Percentiles rank a stretch among this genome's conserved stretches.
phyloP scores from a whole-genome alignment of 2,329 filamentous ascomycete species.

The Apiospora marii region DNA sequence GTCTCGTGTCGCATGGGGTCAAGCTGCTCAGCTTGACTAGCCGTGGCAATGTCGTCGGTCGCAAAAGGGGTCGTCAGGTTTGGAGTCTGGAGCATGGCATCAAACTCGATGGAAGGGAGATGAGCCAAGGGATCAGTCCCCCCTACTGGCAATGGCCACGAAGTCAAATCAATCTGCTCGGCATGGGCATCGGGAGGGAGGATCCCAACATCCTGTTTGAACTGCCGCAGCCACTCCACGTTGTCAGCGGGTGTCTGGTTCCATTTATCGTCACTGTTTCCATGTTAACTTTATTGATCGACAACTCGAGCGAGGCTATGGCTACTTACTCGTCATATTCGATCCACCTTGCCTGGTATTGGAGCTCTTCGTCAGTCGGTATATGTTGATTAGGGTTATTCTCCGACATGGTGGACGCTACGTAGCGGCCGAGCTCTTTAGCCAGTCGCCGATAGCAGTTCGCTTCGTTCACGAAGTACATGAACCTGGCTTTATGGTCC shows the following conservation, averaged over 20 bases:
- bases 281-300: slow-evolving; percentile 32
- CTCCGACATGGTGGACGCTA: slow-evolving; percentile 60
- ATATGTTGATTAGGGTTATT: slow-evolving; percentile 67
- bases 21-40: slow-evolving; percentile 56
- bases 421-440: slow-evolving; percentile 61
- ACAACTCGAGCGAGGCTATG: background rate
- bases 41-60: slow-evolving; percentile 47
- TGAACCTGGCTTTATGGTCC: slow-evolving; percentile 26
- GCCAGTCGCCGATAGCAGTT: slow-evolving; percentile 67
- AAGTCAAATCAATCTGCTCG: slow-evolving; percentile 34
- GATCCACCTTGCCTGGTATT: slow-evolving; percentile 69
- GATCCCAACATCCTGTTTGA: slow-evolving; percentile 66
- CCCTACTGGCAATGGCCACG: slow-evolving; percentile 59
- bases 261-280: slow-evolving; percentile 65
- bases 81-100: slow-evolving; percentile 49
- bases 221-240: slow-evolving; percentile 67
- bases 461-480: slow-evolving; percentile 64
- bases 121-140: slow-evolving; percentile 64
- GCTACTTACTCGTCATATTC: slow-evolving; percentile 65
- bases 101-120: slow-evolving; percentile 19
- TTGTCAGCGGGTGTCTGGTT: slow-evolving; percentile 72
- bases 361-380: slow-evolving; percentile 68
- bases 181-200: slow-evolving; percentile 49
- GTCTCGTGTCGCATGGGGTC: slow-evolving; percentile 53
- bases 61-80: slow-evolving; percentile 45